phyloP scores from a whole-genome alignment of 495 filamentous ascomycete genomes.

The Echria macrotheca region DNA sequence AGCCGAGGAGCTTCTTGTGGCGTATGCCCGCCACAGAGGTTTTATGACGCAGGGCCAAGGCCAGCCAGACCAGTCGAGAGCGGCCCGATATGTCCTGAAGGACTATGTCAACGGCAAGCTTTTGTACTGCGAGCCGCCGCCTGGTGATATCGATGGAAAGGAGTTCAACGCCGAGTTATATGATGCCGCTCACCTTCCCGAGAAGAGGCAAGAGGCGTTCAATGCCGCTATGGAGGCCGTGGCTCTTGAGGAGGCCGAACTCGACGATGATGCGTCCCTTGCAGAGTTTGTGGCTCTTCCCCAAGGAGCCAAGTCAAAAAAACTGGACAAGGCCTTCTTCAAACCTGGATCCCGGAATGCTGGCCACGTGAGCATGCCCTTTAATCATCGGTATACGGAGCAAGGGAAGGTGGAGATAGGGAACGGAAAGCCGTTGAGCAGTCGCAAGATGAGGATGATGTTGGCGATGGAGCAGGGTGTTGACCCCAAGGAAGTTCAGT shows the following conservation, averaged over 20 bases:
- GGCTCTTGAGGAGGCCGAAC: constrained; percentile 34
- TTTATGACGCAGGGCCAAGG: constrained; percentile 84
- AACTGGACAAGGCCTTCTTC: constrained; percentile 85
- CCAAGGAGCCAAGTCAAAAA: constrained; percentile 62
- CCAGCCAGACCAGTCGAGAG: constrained; percentile 87
- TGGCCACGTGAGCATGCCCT: constrained; percentile 71
- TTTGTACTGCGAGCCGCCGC: constrained; percentile 85
- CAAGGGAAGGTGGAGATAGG: constrained; percentile 51
- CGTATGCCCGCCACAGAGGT: constrained; percentile 84
- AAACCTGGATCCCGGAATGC: constrained; percentile 53
- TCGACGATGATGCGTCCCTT: constrained; percentile 33
- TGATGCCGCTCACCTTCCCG: constrained; percentile 68
- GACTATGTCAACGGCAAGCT: constrained; percentile 97
- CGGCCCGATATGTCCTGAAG: constrained; percentile 85
- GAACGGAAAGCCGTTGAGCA: constrained; percentile 64
- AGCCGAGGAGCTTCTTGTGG: constrained; percentile 75
- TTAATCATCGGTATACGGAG: constrained; percentile 79
- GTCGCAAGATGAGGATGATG: constrained; percentile 80
- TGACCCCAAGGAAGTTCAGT: constrained; percentile 73
- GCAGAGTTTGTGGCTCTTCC: constrained; percentile 44
- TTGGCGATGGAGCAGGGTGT: constrained; percentile 78
- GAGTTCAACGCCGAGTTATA: constrained; percentile 91
- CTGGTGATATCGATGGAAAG: constrained; percentile 59
- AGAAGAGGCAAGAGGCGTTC: constrained; percentile 60
- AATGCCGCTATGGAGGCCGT: constrained; percentile 40